phyloP scores from a whole-genome alignment of 805 yeast genomes.

The Lipomyces chichibuensis region DNA sequence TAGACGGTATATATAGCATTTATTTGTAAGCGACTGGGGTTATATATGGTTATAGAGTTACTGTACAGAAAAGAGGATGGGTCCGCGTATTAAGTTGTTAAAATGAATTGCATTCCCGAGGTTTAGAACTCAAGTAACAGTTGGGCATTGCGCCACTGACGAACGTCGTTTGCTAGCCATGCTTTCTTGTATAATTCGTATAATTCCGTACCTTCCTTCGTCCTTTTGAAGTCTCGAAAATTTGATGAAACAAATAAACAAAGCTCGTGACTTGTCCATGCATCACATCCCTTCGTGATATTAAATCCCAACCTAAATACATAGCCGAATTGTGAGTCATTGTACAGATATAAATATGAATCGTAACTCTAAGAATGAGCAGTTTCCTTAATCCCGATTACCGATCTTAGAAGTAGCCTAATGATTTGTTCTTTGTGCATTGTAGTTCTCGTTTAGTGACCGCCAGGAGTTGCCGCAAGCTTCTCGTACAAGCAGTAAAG shows the following conservation, averaged over 20 bases:
- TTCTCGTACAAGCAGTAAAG: conserved; percentile 64
- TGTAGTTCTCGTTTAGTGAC: background rate
- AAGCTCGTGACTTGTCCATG: background rate
- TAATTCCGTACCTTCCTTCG: background rate
- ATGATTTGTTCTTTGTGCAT: background rate
- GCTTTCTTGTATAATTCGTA: background rate
- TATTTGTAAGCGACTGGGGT: background rate
- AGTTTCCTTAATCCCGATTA: background rate
- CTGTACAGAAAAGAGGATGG: background rate
- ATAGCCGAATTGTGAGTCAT: background rate
- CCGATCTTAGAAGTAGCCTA: too few species aligned
- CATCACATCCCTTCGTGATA: background rate
- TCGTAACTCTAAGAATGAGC: background rate
- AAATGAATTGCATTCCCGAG: background rate
- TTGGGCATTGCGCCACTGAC: background rate
- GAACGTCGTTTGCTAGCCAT: too few species aligned
- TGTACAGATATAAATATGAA: background rate
- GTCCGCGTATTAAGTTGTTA: background rate
- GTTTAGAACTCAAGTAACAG: background rate
- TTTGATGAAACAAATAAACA: background rate
- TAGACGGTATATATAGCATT: background rate
- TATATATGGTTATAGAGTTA: background rate
- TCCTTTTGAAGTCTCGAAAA: background rate
- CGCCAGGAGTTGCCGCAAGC: conserved; percentile 30
- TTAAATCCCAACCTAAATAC: conserved; percentile 1